Evolutionary conservation across 352 stramenopile species (phyloP).

Genomic region (Phytopythium litorale): DNA sequence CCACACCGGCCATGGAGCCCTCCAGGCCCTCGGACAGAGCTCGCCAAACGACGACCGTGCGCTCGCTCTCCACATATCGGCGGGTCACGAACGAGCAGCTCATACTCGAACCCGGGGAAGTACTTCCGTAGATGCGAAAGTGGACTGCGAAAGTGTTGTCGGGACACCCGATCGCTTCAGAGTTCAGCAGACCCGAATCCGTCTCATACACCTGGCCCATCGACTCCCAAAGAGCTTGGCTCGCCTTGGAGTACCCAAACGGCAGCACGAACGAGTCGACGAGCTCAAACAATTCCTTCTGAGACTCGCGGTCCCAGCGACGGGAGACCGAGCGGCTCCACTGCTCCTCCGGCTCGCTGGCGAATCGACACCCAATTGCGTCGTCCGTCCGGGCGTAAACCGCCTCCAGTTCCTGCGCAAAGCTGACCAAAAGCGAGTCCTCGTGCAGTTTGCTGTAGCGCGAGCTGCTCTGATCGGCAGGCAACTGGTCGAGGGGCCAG

Average conservation of each 20-base stretch:
- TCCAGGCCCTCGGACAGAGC: constrained; percentile 39
- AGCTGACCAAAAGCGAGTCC: constrained; percentile 2
- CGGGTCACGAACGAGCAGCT: constrained; percentile 27
- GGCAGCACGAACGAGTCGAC: constrained; percentile 13
- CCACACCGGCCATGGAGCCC: constrained; percentile 18
- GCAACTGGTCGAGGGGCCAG: neutral
- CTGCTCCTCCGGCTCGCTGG: neutral
- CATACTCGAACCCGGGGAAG: constrained; percentile 11
- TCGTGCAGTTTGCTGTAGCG: neutral
- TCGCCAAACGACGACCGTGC: constrained; percentile 60
- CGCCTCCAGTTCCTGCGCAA: constrained; percentile 10
- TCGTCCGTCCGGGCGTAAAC: constrained; percentile 19
- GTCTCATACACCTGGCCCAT: constrained; percentile 19
- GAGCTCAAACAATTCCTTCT: neutral
- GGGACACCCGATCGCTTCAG: constrained; percentile 5
- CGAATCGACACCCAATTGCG: neutral
- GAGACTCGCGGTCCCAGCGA: neutral
- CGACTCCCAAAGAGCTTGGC: constrained; percentile 20
- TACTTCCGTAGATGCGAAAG: constrained; percentile 16
- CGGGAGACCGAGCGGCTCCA: neutral
- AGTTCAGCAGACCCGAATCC: constrained; percentile 15
- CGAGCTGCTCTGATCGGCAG: neutral
- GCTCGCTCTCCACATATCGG: constrained; percentile 38
- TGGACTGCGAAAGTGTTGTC: constrained; percentile 25
- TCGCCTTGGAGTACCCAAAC: constrained; percentile 23